These are phyloP conservation scores for Tothia fuscella DNA, from an alignment of 2,329 filamentous ascomycete genomes.

Conservation along the genomic window DNA sequence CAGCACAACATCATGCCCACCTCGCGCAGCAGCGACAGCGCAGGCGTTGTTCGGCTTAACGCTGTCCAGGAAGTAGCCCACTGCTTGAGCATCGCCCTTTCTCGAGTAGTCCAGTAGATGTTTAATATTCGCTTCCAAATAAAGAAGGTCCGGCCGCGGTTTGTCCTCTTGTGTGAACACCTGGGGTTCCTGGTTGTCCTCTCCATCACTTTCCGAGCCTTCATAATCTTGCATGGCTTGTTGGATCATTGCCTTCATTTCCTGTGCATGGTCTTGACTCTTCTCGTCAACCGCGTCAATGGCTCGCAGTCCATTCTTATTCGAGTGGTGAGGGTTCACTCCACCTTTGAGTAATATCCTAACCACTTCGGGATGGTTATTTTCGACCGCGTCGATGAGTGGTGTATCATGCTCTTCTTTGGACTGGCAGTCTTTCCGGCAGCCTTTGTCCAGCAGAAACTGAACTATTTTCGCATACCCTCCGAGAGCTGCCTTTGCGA, in stretches of 20 bases:
- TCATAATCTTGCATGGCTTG: slow-evolving; percentile 37
- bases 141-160: slow-evolving; percentile 31
- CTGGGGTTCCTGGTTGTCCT: slow-evolving; percentile 15
- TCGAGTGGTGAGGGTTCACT: slow-evolving; percentile 82
- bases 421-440: slow-evolving; percentile 68
- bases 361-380: slow-evolving; percentile 82
- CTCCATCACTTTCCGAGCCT: slow-evolving; percentile 34
- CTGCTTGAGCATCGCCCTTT: slow-evolving; percentile 36
- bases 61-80: slow-evolving; percentile 36
- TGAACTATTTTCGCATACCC: slow-evolving; percentile 80
- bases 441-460: slow-evolving; percentile 73
- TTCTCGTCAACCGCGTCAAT: slow-evolving; percentile 76
- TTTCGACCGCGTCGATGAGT: slow-evolving; percentile 90
- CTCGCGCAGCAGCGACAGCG: slow-evolving; percentile 81
- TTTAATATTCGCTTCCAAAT: slow-evolving; percentile 38
- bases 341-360: slow-evolving; percentile 72
- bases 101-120: slow-evolving; percentile 36
- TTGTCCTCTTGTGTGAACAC: slow-evolving; percentile 18
- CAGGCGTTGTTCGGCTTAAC: slow-evolving; percentile 65
- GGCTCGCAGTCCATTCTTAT: slow-evolving; percentile 85
- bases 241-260: slow-evolving; percentile 64
- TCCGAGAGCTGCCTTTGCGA: slow-evolving; percentile 85
- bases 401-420: slow-evolving; percentile 76
- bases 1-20: slow-evolving; percentile 79
- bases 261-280: slow-evolving; percentile 64